Percentiles rank a stretch among this genome's conserved stretches.
Evolutionary conservation across 2,329 filamentous ascomycete genomes (phyloP).

Genomic region (Aspergillus chevalieri): DNA sequence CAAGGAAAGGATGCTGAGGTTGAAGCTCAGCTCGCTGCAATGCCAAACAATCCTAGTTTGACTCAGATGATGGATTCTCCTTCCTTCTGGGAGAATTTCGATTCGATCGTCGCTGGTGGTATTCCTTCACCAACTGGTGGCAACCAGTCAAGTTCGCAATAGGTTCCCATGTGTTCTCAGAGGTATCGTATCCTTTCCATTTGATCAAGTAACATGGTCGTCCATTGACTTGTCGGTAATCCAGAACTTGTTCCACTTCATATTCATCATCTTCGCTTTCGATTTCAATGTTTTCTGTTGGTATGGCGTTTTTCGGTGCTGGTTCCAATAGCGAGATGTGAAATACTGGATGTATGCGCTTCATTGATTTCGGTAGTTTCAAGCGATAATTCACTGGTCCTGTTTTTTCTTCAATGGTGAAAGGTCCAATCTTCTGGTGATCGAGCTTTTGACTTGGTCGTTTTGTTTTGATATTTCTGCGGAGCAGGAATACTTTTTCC

Average conservation of each 20-base stretch:
- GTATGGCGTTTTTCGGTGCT: background rate
- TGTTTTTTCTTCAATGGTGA: constrained; percentile 2
- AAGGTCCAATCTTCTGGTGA: background rate
- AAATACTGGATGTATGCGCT: constrained; percentile 1
- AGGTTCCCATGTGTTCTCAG: constrained; percentile 2
- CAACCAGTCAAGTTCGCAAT: constrained; percentile 5
- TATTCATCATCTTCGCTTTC: background rate
- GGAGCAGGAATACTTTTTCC: constrained; percentile 2
- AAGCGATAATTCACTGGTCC: background rate
- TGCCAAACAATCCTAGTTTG: too few species aligned
- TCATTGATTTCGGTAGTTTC: background rate
- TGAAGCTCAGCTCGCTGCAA: background rate
- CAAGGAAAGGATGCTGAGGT: too few species aligned
- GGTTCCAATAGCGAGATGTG: background rate
- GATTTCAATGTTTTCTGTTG: background rate
- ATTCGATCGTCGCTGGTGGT: background rate
- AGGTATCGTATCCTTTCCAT: too few species aligned
- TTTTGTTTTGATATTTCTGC: constrained; percentile 3
- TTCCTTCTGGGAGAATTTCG: background rate
- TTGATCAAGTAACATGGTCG: constrained; percentile 1
- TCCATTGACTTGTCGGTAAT: background rate
- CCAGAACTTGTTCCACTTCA: background rate
- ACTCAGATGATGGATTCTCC: background rate
- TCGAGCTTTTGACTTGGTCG: constrained; percentile 2
- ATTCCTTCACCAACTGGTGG: background rate